Evolutionary conservation across 2,329 filamentous ascomycete species (phyloP).

Genomic region (Aspergillus hiratsukae): DNA sequence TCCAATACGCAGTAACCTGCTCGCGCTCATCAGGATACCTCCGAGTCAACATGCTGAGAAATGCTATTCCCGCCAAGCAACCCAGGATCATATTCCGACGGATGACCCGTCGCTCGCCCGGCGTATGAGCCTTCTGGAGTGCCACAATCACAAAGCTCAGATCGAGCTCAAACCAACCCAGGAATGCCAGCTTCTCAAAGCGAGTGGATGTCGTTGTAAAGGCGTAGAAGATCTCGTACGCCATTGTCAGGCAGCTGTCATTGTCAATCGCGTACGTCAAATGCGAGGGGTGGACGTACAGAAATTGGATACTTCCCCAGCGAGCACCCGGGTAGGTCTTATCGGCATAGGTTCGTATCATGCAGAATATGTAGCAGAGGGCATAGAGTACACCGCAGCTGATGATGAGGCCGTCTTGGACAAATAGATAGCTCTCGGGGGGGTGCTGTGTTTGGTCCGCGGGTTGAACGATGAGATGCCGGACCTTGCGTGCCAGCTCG

Average conservation of each 20-base stretch:
- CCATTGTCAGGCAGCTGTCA: slow-evolving; percentile 13
- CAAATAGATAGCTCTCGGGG: slow-evolving; percentile 17
- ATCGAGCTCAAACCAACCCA: slow-evolving; percentile 17
- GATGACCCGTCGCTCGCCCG: neutral
- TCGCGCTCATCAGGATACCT: slow-evolving; percentile 17
- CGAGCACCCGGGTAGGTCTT: slow-evolving; percentile 9
- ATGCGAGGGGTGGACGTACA: slow-evolving; percentile 3
- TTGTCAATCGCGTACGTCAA: neutral
- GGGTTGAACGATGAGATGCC: slow-evolving; percentile 17
- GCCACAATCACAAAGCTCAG: slow-evolving; percentile 9
- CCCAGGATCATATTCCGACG: slow-evolving; percentile 9
- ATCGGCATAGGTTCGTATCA: slow-evolving; percentile 11
- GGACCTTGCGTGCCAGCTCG: slow-evolving; percentile 5
- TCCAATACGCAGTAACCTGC: slow-evolving; percentile 20
- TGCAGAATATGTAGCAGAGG: slow-evolving; percentile 16
- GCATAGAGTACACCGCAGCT: slow-evolving; percentile 16
- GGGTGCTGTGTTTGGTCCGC: slow-evolving; percentile 11
- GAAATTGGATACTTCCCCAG: slow-evolving; percentile 7
- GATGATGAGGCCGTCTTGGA: slow-evolving; percentile 21
- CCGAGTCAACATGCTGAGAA: slow-evolving; percentile 1
- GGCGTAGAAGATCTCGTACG: slow-evolving; percentile 18
- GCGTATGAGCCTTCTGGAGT: slow-evolving; percentile 7
- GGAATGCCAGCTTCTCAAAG: slow-evolving; percentile 11
- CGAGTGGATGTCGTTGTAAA: slow-evolving; percentile 12
- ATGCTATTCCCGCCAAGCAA: slow-evolving; percentile 1